Evolutionary conservation across 108 stramenopile species (phyloP).

Genomic region (Fragilaria radians): DNA sequence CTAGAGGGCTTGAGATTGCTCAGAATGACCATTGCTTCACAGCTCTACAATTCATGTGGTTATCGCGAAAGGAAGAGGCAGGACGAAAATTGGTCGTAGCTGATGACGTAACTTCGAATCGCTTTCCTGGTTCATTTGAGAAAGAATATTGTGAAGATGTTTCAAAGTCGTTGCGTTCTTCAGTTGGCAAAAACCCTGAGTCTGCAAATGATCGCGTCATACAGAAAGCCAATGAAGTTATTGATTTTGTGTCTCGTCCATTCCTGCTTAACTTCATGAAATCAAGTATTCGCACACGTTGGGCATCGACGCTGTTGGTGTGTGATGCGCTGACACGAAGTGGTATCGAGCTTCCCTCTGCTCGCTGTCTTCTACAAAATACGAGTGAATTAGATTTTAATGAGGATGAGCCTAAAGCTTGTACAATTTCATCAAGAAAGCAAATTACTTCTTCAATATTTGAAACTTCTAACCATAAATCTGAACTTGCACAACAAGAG

Average conservation of each 20-base stretch:
- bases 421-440: slow-evolving; percentile 4
- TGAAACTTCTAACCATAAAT: slow-evolving; percentile 20
- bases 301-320: slow-evolving; percentile 48
- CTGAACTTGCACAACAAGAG: slow-evolving; percentile 5
- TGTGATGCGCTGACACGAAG: slow-evolving; percentile 38
- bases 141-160: too few relatives aligned
- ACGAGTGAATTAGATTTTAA: slow-evolving; percentile 17
- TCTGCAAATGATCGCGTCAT: slow-evolving; percentile 14
- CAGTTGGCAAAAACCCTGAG: neutral
- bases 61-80: slow-evolving; percentile 35
- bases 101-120: too few relatives aligned
- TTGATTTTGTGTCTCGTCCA: slow-evolving; percentile 64
- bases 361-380: slow-evolving; percentile 27
- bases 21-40: slow-evolving; percentile 36
- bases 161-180: too few relatives aligned
- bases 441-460: slow-evolving; percentile 17
- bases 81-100: too few relatives aligned
- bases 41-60: slow-evolving; percentile 59
- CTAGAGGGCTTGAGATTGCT: slow-evolving; percentile 13
- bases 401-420: slow-evolving; percentile 6
- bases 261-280: slow-evolving; percentile 49
- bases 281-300: slow-evolving; percentile 34
- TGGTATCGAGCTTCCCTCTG: slow-evolving; percentile 61
- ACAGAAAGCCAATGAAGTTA: slow-evolving; percentile 42
- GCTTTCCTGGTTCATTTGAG: too few relatives aligned